Base-by-base conservation (phyloP, 73 alveolate species). In the Paramecium pentaurelia region DNA sequence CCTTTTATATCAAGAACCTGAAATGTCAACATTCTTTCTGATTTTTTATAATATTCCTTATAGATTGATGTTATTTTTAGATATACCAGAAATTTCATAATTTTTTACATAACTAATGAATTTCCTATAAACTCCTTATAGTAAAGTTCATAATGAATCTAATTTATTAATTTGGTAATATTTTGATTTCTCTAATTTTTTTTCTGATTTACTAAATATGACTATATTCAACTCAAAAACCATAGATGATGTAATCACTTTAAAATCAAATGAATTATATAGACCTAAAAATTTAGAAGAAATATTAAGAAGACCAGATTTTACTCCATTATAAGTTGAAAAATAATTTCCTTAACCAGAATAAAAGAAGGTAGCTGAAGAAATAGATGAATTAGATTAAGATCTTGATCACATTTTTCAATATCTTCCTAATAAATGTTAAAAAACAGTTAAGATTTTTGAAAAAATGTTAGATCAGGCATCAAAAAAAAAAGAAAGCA, bases 81-180 rank as follows among this genome's bases (percentile, higher is more conserved):
- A 80, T 64, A 80, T 80, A 25, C 75, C 91, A 25, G 91, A 34
- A 20, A 64, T 80, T 27, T 80, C 91, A 2, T 47, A 80, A 47
- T 80, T 27, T 49, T 14, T 80, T 7, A 27, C 49, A 0, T 47
- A 80, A 80, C 2, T 80, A 6, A 80, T 80, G 18, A 45, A 40
- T 27, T 45, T 80, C 45, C 7, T 32, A 22, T 4, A 22, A n/a
- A 80, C 77, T 49, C 91, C 91, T 20, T 80, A 80, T n/a, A 9
- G 25, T 6, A 80, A 80, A 80, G 8, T 80, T 25, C 14, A 60
- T 47, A 22, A 12, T 9, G 75, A 80, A 25, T 80, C 22, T 8
- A 25, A 32, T 45, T 4, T 45, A 45, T 45, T 80, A 25, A 42
- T 80, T 14, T 80, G 91, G 91, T 45, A 80, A 25, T 80, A 80